phyloP scores from a whole-genome alignment of 306 rosid species.

The Boehmeria nivea region DNA sequence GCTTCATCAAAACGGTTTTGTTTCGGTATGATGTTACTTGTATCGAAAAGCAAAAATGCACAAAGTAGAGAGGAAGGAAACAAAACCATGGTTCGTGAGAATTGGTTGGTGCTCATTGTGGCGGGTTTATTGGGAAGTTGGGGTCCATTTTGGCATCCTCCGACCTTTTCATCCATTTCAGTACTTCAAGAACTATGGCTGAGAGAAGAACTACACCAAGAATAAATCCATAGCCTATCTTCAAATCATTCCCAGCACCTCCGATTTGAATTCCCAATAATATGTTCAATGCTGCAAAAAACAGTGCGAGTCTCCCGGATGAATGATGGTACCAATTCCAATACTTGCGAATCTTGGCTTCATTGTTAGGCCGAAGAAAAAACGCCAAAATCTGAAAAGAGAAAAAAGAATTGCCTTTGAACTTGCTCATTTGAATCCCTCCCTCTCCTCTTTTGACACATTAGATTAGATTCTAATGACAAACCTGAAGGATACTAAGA shows the following conservation, averaged over 20 bases:
- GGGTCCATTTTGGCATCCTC: constrained; percentile 48
- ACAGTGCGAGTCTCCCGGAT: constrained; percentile 86
- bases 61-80: not conserved
- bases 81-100: constrained; percentile 29
- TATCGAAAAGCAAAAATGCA: no score
- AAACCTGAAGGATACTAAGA: constrained; percentile 89
- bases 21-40: no score
- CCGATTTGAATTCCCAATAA: constrained; percentile 78
- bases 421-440: not conserved
- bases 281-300: constrained; percentile 85
- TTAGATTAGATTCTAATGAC: no score
- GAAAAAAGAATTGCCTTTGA: not conserved
- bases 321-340: constrained; percentile 95
- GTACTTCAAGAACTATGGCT: constrained; percentile 57
- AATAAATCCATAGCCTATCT: constrained; percentile 80
- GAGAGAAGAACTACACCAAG: constrained; percentile 48
- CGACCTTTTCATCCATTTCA: constrained; percentile 65
- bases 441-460: not conserved
- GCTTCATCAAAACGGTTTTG: no score
- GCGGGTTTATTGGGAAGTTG: constrained; percentile 48
- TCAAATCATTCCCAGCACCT: constrained; percentile 75
- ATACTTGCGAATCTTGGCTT: constrained; percentile 57
- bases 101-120: constrained; percentile 29
- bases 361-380: constrained; percentile 66
- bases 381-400: constrained; percentile 71